Evolutionary conservation across 164 flowering plant genomes (phyloP), one percentile per base, ranked within the genome.

Genomic region (Platanus orientalis): DNA sequence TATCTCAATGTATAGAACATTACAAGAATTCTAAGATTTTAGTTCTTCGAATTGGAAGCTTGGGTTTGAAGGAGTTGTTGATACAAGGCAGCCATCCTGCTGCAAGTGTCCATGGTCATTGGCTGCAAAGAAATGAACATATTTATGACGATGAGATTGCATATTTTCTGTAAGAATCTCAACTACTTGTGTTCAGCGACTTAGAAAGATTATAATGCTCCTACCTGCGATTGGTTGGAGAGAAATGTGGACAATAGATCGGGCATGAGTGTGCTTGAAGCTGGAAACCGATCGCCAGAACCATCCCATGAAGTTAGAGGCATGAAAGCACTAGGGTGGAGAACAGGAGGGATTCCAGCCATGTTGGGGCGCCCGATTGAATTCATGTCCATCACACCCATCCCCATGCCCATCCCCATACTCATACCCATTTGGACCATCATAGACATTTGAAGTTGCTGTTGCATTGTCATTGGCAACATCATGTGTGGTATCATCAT

Each of bases 401-500:
- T 71, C 3, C 84, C 84, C 83, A 86, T 81, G 0, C 89, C 86
- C 83, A 83, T 69, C 0, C 82, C 84, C 79, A 80, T 75, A 17
- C 74, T 74, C 74, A 79, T 73, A n/a, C 83, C 73, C 79, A 76
- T 76, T 1, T 75, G 81, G 2, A 78, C 64, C 89, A 92, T 82
- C 89, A 92, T 77, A 3, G 87, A 73, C 88, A 87, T 79, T 48
- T 89, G 92, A 17, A 87, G 82, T 60, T 84, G 96, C 34, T 81
- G 85, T 59, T 81, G 95, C 87, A 86, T 78, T 34, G 86, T 64
- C 75, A 83, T 47, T 20, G 90, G 90, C 77, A 86, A 40, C 89
- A 89, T 86, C 88, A 89, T 82, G 14, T 81, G 75, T 40, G 82
- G 67, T 76, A 82, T 75, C 76, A 59, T 82, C 84, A 86, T 79